Evolutionary conservation across 2,329 filamentous ascomycete genomes (phyloP), one percentile per base, ranked within the genome.

Genomic region (Aspergillus sp.): DNA sequence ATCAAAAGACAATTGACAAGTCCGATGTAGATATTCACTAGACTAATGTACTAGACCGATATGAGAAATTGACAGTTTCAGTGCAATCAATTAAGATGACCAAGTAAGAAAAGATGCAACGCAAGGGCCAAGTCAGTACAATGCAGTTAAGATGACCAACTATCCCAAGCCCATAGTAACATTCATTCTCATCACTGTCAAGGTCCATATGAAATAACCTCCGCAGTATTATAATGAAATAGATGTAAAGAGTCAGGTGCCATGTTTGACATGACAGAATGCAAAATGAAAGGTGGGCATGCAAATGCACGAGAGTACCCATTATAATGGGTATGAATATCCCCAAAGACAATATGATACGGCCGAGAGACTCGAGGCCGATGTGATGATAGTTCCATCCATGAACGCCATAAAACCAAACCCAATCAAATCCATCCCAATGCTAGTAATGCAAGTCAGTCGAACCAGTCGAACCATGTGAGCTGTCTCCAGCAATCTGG

Each of bases 61-160:
- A 32, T 19, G 19, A 19, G 19, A 19, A 19, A 19, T 19, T 35
- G 33, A 35, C 33, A 35, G 33, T 4, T 55, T 49, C 56, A 61
- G 59, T 62, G 46, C 50, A 52, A 58, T 62, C 59, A 61, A 46
- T 54, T 33, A 60, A 60, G 53, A 61, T 54, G 57, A 61, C 57
- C 50, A 51, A 54, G 52, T 49, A 42, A 50, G 42, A 34, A 40
- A 50, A 45, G 28, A 35, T 40, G 30, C 26, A 48, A 40, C 34
- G 31, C 39, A 47, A 44, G 46, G 30, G 35, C 37, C 36, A 32
- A 39, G 45, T 42, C 54, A 65, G 63, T 66, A 45, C 62, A 56
- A 54, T 60, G 42, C 63, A 66, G 38, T 56, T 12, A 66, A 66
- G 63, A 64, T 51, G 62, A 66, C 62, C 63, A 48, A 58, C 50